Percentiles rank a stretch among this genome's conserved stretches.
phyloP scores from a whole-genome alignment of 352 stramenopile species.

The Globisporangium cylindrosporum region DNA sequence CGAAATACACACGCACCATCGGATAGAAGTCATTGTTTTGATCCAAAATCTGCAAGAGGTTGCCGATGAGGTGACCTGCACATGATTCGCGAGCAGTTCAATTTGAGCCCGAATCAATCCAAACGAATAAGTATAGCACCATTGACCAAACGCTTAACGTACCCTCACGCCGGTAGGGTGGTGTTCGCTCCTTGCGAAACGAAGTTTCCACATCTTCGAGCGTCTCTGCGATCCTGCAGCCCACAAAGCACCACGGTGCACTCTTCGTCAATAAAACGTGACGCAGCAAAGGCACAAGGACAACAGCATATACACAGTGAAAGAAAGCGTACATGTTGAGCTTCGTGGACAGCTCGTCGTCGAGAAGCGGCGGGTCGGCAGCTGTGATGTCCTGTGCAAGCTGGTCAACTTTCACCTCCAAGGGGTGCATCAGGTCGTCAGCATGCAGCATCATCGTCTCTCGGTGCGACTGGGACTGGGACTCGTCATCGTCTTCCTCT shows the following conservation, averaged over 20 bases:
- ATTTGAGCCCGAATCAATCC: neutral
- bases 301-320: neutral
- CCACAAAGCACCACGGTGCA: neutral
- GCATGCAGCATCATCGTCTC: slow-evolving; percentile 25
- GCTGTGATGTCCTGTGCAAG: slow-evolving; percentile 67
- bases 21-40: slow-evolving; percentile 83
- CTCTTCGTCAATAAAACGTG: slow-evolving; percentile 6
- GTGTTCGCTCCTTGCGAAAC: slow-evolving; percentile 73
- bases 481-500: slow-evolving; percentile 9
- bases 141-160: neutral
- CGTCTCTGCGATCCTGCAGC: slow-evolving; percentile 60
- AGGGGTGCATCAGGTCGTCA: slow-evolving; percentile 49
- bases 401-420: slow-evolving; percentile 59
- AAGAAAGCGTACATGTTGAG: slow-evolving; percentile 67
- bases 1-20: slow-evolving; percentile 35
- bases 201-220: slow-evolving; percentile 74
- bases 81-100: neutral
- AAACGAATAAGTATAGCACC: neutral
- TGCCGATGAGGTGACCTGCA: slow-evolving; percentile 72
- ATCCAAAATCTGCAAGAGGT: slow-evolving; percentile 73
- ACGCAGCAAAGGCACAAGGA: neutral
- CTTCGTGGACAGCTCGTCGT: slow-evolving; percentile 63
- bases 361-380: slow-evolving; percentile 35
- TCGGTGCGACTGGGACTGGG: slow-evolving; percentile 22
- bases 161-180: slow-evolving; percentile 76